Conservation (phyloP, 192 early-diverging fungal genomes). For the Coemansia sp. region DNA sequence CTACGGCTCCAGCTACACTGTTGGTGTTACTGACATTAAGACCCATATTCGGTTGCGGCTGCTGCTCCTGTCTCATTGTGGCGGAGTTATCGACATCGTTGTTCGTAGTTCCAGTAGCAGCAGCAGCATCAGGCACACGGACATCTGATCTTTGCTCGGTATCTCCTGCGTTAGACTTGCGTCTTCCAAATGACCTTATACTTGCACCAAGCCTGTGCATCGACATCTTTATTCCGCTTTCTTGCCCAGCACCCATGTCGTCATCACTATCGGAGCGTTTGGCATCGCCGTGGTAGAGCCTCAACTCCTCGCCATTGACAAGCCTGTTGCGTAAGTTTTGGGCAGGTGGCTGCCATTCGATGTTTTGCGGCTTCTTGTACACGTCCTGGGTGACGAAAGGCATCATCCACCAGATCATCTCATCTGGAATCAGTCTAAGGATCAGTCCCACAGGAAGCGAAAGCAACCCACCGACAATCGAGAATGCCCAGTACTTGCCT, state of each 20-base stretch:
- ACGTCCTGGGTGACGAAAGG: conserved; percentile 53
- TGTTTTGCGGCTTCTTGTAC: conserved; percentile 49
- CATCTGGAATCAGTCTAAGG: conserved; percentile 84
- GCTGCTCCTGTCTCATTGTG: background rate
- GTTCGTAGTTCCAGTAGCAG: background rate
- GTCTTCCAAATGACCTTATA: conserved; percentile 9
- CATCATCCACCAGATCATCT: conserved; percentile 57
- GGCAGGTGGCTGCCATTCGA: conserved; percentile 53
- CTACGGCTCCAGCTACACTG: background rate
- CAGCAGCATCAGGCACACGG: background rate
- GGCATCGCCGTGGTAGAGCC: background rate
- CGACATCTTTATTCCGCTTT: conserved; percentile 25
- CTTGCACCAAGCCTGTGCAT: conserved; percentile 37
- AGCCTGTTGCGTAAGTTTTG: conserved; percentile 53
- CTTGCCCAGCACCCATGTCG: conserved; percentile 7
- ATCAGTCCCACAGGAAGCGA: conserved; percentile 84
- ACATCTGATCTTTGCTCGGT: background rate
- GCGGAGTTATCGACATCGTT: background rate
- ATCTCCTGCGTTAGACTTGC: background rate
- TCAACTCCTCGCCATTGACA: conserved; percentile 12
- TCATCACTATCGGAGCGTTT: conserved; percentile 8
- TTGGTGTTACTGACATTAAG: background rate
- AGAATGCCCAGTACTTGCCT: conserved; percentile 81
- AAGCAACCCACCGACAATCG: conserved; percentile 72
- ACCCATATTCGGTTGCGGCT: background rate